Conservation (phyloP, 805 yeast species). For the Ogataea kodamae region DNA sequence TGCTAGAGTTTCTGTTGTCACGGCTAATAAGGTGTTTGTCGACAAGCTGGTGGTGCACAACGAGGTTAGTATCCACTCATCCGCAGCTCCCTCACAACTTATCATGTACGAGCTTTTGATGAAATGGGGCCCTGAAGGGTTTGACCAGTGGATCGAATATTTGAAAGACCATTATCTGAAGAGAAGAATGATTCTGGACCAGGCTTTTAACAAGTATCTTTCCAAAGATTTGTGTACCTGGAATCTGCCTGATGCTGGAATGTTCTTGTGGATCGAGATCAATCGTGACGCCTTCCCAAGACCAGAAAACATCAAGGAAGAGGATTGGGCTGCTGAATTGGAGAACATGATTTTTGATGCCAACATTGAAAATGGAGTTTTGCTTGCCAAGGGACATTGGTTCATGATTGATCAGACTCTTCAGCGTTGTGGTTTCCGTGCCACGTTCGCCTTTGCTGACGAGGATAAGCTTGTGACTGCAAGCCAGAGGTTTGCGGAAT, state of each 20-base stretch:
- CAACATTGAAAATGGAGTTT: slow-evolving; percentile 24
- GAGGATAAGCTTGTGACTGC: slow-evolving; percentile 25
- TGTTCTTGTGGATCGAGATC: slow-evolving; percentile 41
- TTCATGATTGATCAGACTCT: slow-evolving; percentile 27
- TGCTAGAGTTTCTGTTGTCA: slow-evolving; percentile 67
- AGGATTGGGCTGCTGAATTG: slow-evolving; percentile 30
- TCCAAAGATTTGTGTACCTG: slow-evolving; percentile 42
- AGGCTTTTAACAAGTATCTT: slow-evolving; percentile 44
- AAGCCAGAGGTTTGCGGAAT: slow-evolving; percentile 26
- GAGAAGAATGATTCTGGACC: slow-evolving; percentile 59
- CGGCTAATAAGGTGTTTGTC: slow-evolving; percentile 55
- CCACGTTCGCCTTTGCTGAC: slow-evolving; percentile 31
- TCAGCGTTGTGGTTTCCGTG: slow-evolving; percentile 29
- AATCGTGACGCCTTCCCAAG: slow-evolving; percentile 38
- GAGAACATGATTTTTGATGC: slow-evolving; percentile 29
- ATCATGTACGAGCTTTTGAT: slow-evolving; percentile 54
- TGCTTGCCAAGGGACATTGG: slow-evolving; percentile 35
- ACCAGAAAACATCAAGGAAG: slow-evolving; percentile 32
- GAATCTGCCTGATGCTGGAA: slow-evolving; percentile 43
- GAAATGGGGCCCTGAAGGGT: slow-evolving; percentile 60
- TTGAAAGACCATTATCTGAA: slow-evolving; percentile 58
- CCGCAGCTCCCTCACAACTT: slow-evolving; percentile 71
- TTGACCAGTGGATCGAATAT: slow-evolving; percentile 65
- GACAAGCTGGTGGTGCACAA: slow-evolving; percentile 53
- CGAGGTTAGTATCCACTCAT: slow-evolving; percentile 69